Conservation (phyloP, 2,329 filamentous ascomycete species). For the Leptographium radiaticola region DNA sequence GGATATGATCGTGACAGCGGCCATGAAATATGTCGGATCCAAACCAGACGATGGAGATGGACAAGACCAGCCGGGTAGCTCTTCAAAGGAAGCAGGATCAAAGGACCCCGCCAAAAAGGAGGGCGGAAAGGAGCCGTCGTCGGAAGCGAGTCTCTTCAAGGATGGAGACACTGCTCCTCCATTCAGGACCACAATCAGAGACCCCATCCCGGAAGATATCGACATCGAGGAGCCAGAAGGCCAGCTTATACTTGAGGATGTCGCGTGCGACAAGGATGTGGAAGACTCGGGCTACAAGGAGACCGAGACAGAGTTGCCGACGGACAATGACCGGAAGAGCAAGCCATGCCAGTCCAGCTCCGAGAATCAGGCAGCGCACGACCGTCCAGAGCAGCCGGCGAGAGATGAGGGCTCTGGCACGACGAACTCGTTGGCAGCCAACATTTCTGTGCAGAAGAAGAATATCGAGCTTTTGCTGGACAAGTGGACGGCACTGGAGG, state of each 20-base stretch:
- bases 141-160: constrained; percentile 13
- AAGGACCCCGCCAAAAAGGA: not conserved
- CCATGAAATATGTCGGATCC: constrained; percentile 33
- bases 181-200: constrained; percentile 14
- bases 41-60: not conserved
- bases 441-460: constrained; percentile 18
- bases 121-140: not conserved
- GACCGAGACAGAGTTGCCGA: not conserved
- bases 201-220: constrained; percentile 33
- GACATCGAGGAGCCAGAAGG: constrained; percentile 32
- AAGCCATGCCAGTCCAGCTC: not conserved
- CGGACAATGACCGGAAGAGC: not conserved
- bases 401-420: not conserved
- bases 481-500: constrained; percentile 20
- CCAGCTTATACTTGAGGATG: constrained; percentile 19
- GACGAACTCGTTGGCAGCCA: constrained; percentile 10
- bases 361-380: not conserved
- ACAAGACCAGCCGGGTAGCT: not conserved
- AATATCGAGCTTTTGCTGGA: constrained; percentile 21
- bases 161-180: not conserved
- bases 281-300: constrained; percentile 2
- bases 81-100: not conserved
- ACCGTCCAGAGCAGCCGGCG: not conserved
- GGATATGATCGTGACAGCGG: constrained; percentile 36
- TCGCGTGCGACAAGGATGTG: constrained; percentile 2